A percentile compares a stretch with the other conserved stretches of the same genome.
phyloP scores from a whole-genome alignment of 352 stramenopile genomes.

The Phytophthora colocasiae region DNA sequence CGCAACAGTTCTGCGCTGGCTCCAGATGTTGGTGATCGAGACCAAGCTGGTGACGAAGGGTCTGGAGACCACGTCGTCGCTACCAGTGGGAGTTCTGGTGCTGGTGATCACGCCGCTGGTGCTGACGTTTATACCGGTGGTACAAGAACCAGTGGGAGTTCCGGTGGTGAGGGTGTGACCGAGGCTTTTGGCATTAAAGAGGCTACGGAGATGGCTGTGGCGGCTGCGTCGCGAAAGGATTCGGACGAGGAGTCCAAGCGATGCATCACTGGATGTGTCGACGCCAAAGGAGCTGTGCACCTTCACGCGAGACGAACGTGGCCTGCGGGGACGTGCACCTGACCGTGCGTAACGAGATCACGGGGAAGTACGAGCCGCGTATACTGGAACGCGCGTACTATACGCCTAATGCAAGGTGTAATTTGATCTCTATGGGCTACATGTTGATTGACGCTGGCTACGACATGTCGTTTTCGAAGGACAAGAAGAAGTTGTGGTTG shows the following conservation, averaged over 20 bases:
- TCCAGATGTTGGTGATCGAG: neutral
- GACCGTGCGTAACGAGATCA: conserved; percentile 5
- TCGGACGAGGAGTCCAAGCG: no score
- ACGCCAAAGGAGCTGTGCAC: neutral
- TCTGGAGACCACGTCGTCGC: no score
- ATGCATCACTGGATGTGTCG: neutral
- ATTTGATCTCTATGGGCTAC: conserved; percentile 22
- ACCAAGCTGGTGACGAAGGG: neutral
- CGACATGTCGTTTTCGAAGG: conserved; percentile 1
- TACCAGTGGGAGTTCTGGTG: no score
- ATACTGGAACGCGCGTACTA: conserved; percentile 10
- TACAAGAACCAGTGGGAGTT: neutral
- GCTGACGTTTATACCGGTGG: neutral
- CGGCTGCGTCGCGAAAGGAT: no score
- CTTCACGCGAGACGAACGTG: neutral
- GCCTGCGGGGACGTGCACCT: neutral
- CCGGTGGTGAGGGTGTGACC: neutral
- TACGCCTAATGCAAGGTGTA: conserved; percentile 1
- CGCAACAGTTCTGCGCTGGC: neutral
- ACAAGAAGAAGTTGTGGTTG: conserved; percentile 17
- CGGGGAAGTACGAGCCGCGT: conserved; percentile 3
- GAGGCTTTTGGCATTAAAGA: no score
- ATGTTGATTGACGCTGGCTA: conserved; percentile 15
- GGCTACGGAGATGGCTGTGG: no score
- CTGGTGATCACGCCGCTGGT: no score